A percentile compares a stretch with the other conserved stretches of the same genome.
phyloP scores from a whole-genome alignment of 1,139 yeast species.

The Protomyces gravidus region DNA sequence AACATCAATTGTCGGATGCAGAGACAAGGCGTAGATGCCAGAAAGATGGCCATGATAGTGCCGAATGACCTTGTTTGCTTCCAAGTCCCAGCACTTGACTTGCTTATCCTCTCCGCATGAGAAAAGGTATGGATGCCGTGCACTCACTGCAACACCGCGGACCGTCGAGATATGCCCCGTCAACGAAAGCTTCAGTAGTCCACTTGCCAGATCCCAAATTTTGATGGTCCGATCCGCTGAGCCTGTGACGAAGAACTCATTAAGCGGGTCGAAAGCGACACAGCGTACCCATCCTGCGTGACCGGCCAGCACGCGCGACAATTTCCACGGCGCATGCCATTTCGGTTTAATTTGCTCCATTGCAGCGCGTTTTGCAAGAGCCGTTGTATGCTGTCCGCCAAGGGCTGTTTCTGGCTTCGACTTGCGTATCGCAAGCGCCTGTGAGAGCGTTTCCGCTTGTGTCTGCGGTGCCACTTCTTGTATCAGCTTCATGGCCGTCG shows the following conservation, averaged over 20 bases:
- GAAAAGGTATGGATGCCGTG: conserved; percentile 78
- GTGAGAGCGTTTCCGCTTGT: conserved; percentile 26
- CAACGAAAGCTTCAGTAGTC: conserved; percentile 64
- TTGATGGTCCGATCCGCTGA: conserved; percentile 84
- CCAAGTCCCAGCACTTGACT: conserved; percentile 96
- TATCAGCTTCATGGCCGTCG: conserved; percentile 23
- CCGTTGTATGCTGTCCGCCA: conserved; percentile 1
- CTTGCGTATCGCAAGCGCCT: conserved; percentile 8
- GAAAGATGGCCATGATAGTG: conserved; percentile 93
- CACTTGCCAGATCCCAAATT: conserved; percentile 82
- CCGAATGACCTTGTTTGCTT: conserved; percentile 71
- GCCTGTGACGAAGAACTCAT: conserved; percentile 89
- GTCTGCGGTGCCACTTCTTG: conserved; percentile 34
- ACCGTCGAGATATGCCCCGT: conserved; percentile 93
- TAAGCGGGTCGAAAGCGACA: conserved; percentile 75
- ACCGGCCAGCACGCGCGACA: conserved; percentile 73
- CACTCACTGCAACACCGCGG: conserved; percentile 67
- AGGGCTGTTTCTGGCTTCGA: not conserved
- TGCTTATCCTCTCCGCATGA: conserved; percentile 92
- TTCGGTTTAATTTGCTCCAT: conserved; percentile 40
- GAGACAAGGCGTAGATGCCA: conserved; percentile 74
- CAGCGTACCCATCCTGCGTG: conserved; percentile 92
- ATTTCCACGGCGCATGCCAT: conserved; percentile 65
- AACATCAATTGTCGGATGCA: conserved; percentile 83
- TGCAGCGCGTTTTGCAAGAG: conserved; percentile 22